Conservation (phyloP, 2,329 filamentous ascomycete genomes). For the Talaromyces sp. region DNA sequence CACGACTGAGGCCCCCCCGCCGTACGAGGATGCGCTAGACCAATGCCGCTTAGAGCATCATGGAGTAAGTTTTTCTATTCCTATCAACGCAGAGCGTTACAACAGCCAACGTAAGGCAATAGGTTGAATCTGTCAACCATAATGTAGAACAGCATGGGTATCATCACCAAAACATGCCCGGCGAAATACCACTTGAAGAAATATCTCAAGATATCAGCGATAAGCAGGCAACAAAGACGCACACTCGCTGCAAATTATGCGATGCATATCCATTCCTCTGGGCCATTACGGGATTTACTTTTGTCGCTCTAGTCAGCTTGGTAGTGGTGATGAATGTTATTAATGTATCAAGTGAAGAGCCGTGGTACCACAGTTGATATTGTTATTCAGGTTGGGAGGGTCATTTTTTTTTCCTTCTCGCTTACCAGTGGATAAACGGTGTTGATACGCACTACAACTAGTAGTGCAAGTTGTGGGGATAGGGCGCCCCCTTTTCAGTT, state of each 20-base stretch:
- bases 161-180: neutral
- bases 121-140: neutral
- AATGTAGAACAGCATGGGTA: neutral
- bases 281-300: no score
- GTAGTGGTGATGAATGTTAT: no score
- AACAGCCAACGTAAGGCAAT: neutral
- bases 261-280: neutral
- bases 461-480: neutral
- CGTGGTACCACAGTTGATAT: no score
- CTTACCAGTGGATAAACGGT: no score
- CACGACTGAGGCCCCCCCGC: neutral
- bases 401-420: neutral
- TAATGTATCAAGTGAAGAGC: no score
- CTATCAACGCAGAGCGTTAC: neutral
- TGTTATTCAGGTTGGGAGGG: no score
- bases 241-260: constrained; percentile 5
- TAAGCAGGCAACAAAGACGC: neutral
- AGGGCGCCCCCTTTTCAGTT: neutral
- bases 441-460: no score
- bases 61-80: neutral
- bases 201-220: neutral
- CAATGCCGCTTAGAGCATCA: neutral
- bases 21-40: neutral
- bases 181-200: neutral
- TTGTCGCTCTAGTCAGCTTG: no score